Evolutionary conservation across 2,329 filamentous ascomycete species (phyloP), one percentile per base, ranked within the genome.

Genomic region (Aureobasidium lini): DNA sequence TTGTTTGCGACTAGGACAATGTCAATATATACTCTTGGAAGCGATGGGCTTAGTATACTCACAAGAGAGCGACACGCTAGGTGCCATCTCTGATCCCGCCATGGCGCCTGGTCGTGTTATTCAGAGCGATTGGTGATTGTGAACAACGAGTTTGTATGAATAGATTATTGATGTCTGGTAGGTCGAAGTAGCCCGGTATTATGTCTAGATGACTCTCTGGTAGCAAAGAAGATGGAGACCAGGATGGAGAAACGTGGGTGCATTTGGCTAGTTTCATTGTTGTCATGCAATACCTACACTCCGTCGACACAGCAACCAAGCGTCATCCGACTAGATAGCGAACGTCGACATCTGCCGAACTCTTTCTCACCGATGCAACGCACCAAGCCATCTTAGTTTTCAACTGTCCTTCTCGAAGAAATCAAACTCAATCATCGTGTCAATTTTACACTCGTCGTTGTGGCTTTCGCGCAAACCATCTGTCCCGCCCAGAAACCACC

Each of bases 1-100:
- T 99, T 99, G 78, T 99, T 99, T 69, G 94, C 93, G 78, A 99
- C 92, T 92, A 65, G 60, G 15, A 1, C 1, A n/a, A 11, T 44
- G 66, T 77, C 61, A 76, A 75, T 63, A 57, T n/a, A 13, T 23
- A 7, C 52, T 9, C 34, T n/a, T 32, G 18, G 1, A 9, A 28
- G 8, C 18, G 2, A 5, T 34, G 10, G 6, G 29, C 15, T 4
- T n/a, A 34, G 5, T 11, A 6, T 6, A 18, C 67, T 23, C 67
- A 72, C 70, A 73, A 48, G 70, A 72, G 13, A 73, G 66, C 46
- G 70, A 71, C 63, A 73, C 70, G 59, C 69, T 66, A 10, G 70
- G 71, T 59, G 66, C 70, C 23, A 69, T 70, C 28, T 70, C 69
- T 60, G 66, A 64, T 31, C 63, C 67, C 61, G 70, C 68, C 70